Evolutionary conservation across 768 basidiomycete genomes (phyloP), one percentile per base, ranked within the genome.

Genomic region (Leccinellum rugosiceps): DNA sequence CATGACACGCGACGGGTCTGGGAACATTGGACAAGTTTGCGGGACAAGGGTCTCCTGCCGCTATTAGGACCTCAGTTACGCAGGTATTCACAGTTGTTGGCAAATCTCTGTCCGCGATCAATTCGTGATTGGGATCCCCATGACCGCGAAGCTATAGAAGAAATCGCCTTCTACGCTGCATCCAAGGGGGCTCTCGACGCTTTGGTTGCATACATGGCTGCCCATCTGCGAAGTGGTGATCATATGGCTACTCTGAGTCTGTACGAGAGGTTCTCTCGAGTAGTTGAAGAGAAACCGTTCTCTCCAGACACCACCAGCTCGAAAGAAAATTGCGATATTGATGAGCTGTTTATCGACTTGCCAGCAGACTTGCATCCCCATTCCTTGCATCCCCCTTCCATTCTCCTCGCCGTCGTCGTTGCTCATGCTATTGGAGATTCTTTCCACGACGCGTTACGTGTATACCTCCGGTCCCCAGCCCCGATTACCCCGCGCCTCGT

Each of bases 361-460:
- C 59, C 70, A 19, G 47, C 62, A 23, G 58, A 61, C 35, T 56
- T 61, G 4, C 50, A 54, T 55, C 23, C 58, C 50, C 57, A 60
- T 58, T 43, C 51, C 23, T 31, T 45, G 13, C 60, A 58, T 10
- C 67, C 64, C 3, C 54, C 75, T 61, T 52, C 76, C n/a, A 58
- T 85, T 31, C 71, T 87, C 25, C 75, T 87, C 31, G 77, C 77
- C 11, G 83, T 77, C 6, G 72, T 83, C n/a, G 75, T 82, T 21
- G 90, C 90, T 15, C 73, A 83, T 67, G 85, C 86, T 4, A 78
- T 84, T 66, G 71, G 75, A 30, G 73, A 82, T 63, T 75, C 78
- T n/a, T 89, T 91, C 61, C 63, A 72, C n/a, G 76, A 69, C 31
- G 86, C 88, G 3, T 65, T 90, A 48, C 69, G 71, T 44, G 65